Base-by-base conservation (phyloP, 805 yeast species). In the Metschnikowia koreensis region DNA sequence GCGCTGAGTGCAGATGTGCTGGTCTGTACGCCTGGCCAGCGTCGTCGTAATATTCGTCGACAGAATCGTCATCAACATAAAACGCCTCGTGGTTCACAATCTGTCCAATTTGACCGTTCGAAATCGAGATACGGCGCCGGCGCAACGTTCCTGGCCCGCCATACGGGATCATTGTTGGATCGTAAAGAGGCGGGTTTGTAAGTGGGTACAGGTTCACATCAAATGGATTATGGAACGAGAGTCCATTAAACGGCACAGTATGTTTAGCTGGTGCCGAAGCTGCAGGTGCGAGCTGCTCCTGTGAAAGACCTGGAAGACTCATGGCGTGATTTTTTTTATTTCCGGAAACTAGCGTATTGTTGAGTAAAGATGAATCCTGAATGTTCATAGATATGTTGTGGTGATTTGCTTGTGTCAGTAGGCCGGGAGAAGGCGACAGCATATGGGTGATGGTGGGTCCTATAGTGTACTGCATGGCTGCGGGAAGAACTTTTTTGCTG, bases 41-140 rank as follows among this genome's bases (percentile, higher is more conserved):
- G 6, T 29, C 13, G 15, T 46, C 58, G 41, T 44, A 40, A 43
- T 60, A 57, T 33, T 64, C 68, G 38, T 65, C 67, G 38, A 57
- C 49, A 46, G 53, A 58, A 46, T 55, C 61, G 27, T 70, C 70
- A 46, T 64, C 60, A 40, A 67, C 64, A 47, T 66, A 67, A 27
- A 65, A 63, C 1, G 76, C 76, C 54, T 73, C 78, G 57, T 75
- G 78, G 58, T 66, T 73, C 41, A 81, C 77, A 36, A 87, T 79
- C 62, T 87, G 96, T 44, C 91, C 88, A 57, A 87, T 87, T 63
- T 87, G 96, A 61, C 96, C 96, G 68, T 87, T 87, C 10, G 93
- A 86, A 47, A 87, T 87, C 41, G 94, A 87, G 2, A 87, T 83
- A 63, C 96, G 77, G 64, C 94, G 74, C 63, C 86, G 73, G 43